These are phyloP conservation scores for Schoenoplectus tabernaemontani DNA, from an alignment of 202 grass and related monocot genomes.

Conservation along the genomic window DNA sequence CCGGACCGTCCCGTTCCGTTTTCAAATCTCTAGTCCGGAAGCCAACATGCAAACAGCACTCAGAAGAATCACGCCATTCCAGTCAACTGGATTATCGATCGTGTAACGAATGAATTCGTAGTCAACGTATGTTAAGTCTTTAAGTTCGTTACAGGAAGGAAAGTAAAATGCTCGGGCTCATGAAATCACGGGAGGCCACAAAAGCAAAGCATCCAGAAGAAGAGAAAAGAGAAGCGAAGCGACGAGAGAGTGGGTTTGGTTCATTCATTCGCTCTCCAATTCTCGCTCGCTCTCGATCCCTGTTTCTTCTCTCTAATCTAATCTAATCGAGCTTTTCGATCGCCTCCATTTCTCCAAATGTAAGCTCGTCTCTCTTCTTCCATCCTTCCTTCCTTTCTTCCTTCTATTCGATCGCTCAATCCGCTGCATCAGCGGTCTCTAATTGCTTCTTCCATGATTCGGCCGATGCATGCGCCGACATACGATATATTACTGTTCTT, in stretches of 20 bases:
- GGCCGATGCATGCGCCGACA: neutral
- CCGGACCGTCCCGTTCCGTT: too few species aligned
- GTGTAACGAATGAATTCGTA: too few species aligned
- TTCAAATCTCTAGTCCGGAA: too few species aligned
- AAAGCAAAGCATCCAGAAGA: slow-evolving; percentile 1
- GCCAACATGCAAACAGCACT: slow-evolving; percentile 21
- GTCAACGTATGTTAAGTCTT: too few species aligned
- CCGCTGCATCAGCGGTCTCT: neutral
- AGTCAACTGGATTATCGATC: neutral
- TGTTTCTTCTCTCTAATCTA: neutral
- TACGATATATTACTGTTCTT: neutral
- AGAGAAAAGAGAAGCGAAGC: neutral
- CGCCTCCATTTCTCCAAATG: slow-evolving; percentile 23
- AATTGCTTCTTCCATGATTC: neutral
- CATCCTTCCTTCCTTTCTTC: neutral
- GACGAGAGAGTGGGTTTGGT: slow-evolving; percentile 34
- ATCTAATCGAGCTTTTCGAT: neutral
- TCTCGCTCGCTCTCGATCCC: slow-evolving; percentile 22
- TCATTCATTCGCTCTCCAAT: slow-evolving; percentile 1
- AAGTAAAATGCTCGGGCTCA: neutral
- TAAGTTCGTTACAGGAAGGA: neutral
- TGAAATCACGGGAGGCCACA: neutral
- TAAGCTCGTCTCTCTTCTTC: slow-evolving; percentile 19
- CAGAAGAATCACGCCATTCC: neutral
- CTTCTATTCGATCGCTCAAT: neutral